Percentiles rank a stretch among this genome's conserved stretches.
phyloP scores from a whole-genome alignment of 768 basidiomycete species.

The Leccinum olivaceopallidum region DNA sequence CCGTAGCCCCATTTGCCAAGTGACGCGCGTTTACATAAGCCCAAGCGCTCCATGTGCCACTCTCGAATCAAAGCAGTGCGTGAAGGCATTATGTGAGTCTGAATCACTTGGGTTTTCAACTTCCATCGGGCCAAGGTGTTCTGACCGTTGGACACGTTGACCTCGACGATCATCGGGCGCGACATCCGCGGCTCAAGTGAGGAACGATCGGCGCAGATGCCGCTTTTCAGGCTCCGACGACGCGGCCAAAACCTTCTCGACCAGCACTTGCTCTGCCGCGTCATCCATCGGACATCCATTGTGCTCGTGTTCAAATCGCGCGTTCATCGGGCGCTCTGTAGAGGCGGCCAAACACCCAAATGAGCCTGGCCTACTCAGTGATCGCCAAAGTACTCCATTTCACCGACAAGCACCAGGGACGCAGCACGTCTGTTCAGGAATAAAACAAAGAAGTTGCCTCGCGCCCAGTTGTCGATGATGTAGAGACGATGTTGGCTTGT shows the following conservation, averaged over 20 bases:
- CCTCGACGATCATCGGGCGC: constrained; percentile 3
- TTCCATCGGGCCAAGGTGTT: background rate
- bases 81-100: no score
- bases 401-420: background rate
- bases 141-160: background rate
- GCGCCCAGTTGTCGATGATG: background rate
- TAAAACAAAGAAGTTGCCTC: background rate
- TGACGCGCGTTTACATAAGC: no score
- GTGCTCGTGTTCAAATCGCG: no score
- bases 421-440: background rate
- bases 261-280: no score
- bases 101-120: background rate
- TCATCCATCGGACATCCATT: no score
- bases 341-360: background rate
- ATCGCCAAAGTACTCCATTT: constrained; percentile 1
- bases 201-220: no score
- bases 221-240: no score
- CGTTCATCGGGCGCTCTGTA: background rate
- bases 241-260: no score
- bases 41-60: background rate
- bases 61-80: background rate
- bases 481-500: background rate
- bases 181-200: no score
- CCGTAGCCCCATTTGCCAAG: no score
- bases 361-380: no score